A percentile compares a stretch with the other conserved stretches of the same genome.
phyloP scores from a whole-genome alignment of 495 filamentous ascomycete species.

The Ramalina peruviana region DNA sequence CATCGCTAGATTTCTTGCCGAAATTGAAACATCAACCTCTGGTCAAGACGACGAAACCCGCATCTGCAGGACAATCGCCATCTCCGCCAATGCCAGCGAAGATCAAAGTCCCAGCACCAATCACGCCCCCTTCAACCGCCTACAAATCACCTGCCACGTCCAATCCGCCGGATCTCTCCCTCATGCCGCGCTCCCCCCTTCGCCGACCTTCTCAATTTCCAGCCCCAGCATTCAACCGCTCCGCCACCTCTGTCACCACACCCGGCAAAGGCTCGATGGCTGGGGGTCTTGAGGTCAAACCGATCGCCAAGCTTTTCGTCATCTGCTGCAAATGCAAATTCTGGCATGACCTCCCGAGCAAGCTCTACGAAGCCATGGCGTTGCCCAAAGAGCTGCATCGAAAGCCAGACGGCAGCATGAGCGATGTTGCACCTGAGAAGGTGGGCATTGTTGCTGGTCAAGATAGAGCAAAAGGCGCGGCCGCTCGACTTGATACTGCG shows the following conservation, averaged over 20 bases:
- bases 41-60: constrained; percentile 6
- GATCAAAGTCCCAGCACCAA: constrained; percentile 6
- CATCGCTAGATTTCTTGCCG: constrained; percentile 16
- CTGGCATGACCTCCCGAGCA: constrained; percentile 68
- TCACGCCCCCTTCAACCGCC: constrained; percentile 3
- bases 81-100: not conserved
- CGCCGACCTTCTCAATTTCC: constrained; percentile 10
- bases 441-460: constrained; percentile 8
- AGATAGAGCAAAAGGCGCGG: not conserved
- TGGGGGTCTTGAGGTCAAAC: constrained; percentile 23
- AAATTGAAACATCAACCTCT: constrained; percentile 19
- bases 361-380: constrained; percentile 60
- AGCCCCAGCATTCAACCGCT: not conserved
- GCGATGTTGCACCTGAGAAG: constrained; percentile 19
- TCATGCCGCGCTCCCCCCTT: constrained; percentile 10
- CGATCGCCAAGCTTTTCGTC: constrained; percentile 62
- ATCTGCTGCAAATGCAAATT: constrained; percentile 72
- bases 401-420: constrained; percentile 5
- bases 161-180: constrained; percentile 8
- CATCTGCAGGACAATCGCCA: not conserved
- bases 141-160: not conserved
- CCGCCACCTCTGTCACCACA: constrained; percentile 6
- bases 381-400: constrained; percentile 39
- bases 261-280: constrained; percentile 1
- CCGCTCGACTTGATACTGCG: constrained; percentile 27